Percentiles rank a stretch among this genome's conserved stretches.
phyloP scores from a whole-genome alignment of 768 basidiomycete species.

The Termitomyces sp. region DNA sequence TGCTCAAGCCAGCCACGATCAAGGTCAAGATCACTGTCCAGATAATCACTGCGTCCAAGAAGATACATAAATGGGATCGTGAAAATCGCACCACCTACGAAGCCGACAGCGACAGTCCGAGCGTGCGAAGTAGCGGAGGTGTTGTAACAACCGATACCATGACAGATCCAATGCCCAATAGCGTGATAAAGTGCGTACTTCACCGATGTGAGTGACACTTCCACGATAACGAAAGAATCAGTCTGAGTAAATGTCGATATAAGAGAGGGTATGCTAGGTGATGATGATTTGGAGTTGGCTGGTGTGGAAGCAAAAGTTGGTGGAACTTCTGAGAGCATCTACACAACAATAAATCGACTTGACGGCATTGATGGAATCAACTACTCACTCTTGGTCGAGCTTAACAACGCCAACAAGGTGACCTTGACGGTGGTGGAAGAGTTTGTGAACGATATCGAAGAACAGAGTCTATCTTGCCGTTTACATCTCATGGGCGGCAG shows the following conservation, averaged over 20 bases:
- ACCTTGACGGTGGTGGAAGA: not conserved
- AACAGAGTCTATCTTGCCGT: not conserved
- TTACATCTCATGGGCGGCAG: not conserved
- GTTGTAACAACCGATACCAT: not conserved
- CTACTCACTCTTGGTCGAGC: not conserved
- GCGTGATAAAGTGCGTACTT: slow-evolving; percentile 17
- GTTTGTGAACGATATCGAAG: not conserved
- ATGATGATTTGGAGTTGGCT: not conserved
- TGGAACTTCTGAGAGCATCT: not conserved
- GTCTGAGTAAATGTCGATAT: not conserved
- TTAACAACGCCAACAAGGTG: not conserved
- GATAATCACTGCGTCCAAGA: not conserved
- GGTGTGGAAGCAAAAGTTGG: not conserved
- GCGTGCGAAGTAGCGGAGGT: not conserved
- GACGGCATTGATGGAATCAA: not conserved
- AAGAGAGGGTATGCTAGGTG: not conserved
- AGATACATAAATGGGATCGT: slow-evolving; percentile 15
- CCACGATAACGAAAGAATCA: slow-evolving; percentile 12
- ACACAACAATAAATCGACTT: not conserved
- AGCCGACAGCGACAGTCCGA: slow-evolving; percentile 5
- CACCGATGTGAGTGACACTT: slow-evolving; percentile 15
- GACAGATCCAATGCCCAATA: slow-evolving; percentile 5
- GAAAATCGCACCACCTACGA: slow-evolving; percentile 15
- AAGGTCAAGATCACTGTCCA: not conserved
- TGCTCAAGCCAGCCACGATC: not conserved